Conservation (phyloP, 2,329 filamentous ascomycete species). For the Talaromyces sp. region DNA sequence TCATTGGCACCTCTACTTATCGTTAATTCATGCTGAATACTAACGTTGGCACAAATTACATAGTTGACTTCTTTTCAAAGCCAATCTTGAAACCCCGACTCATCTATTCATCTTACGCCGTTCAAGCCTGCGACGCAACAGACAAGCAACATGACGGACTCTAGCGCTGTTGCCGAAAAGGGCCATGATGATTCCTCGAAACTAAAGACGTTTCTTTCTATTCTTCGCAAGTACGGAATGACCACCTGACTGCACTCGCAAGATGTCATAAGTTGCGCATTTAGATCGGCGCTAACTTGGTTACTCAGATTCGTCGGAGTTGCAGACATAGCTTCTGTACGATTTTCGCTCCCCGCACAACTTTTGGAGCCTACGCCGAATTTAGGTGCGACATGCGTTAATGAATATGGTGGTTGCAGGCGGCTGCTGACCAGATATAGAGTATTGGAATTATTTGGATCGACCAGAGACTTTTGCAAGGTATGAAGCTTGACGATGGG, state of each 20-base stretch:
- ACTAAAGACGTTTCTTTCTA: conserved; percentile 79
- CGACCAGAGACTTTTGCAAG: conserved; percentile 81
- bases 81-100: background rate
- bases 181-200: conserved; percentile 75
- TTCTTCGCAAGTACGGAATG: conserved; percentile 71
- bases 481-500: conserved; percentile 27
- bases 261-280: conserved; percentile 2
- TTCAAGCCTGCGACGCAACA: background rate
- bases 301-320: conserved; percentile 84
- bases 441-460: conserved; percentile 99
- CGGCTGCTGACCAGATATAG: conserved; percentile 37
- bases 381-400: conserved; percentile 50
- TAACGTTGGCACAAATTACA: background rate
- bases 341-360: conserved; percentile 93
- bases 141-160: background rate
- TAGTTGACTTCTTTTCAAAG: background rate
- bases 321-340: conserved; percentile 86
- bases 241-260: background rate
- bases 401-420: background rate
- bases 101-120: background rate
- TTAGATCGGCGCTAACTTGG: conserved; percentile 5
- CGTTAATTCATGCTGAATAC: background rate
- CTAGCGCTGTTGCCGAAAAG: conserved; percentile 44
- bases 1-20: background rate
- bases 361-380: conserved; percentile 94